phyloP scores from a whole-genome alignment of 2,329 filamentous ascomycete species.

The Ceratocystis harringtonii region DNA sequence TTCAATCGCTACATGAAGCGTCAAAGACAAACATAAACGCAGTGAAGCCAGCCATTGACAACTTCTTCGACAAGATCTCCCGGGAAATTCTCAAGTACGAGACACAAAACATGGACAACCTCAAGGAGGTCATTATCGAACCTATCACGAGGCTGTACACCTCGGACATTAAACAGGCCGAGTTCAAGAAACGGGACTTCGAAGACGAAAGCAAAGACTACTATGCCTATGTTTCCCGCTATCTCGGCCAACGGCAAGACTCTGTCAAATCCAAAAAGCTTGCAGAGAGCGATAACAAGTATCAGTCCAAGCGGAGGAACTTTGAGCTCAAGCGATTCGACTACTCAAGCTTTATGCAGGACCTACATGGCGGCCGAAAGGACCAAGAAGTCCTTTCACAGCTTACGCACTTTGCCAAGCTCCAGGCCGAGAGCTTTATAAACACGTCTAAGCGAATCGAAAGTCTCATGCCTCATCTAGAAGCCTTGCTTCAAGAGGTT shows the following conservation, averaged over 20 bases:
- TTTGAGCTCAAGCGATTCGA: conserved; percentile 97
- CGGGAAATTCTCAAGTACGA: conserved; percentile 81
- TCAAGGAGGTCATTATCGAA: conserved; percentile 90
- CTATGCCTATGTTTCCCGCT: conserved; percentile 86
- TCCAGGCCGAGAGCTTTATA: conserved; percentile 72
- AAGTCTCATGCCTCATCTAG: conserved; percentile 70
- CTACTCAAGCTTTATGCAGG: conserved; percentile 98
- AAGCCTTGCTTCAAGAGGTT: conserved; percentile 80
- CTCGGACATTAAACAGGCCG: conserved; percentile 92
- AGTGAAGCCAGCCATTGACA: conserved; percentile 89
- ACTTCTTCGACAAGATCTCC: conserved; percentile 96
- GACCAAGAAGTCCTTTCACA: conserved; percentile 94
- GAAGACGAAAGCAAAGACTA: conserved; percentile 98
- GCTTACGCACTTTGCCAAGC: conserved; percentile 83
- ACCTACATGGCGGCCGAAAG: conserved; percentile 95
- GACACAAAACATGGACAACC: conserved; percentile 63
- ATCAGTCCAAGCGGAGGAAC: conserved; percentile 80
- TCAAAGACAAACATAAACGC: conserved; percentile 86
- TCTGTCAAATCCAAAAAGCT: conserved; percentile 96
- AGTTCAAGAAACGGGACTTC: conserved; percentile 92
- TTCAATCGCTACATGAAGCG: conserved; percentile 74
- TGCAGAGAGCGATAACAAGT: conserved; percentile 87
- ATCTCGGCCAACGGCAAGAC: conserved; percentile 91
- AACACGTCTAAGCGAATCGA: conserved; percentile 77
- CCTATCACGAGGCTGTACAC: conserved; percentile 85